phyloP scores from a whole-genome alignment of 1,284 basidiomycete genomes.

The Gymnopus androsaceus region DNA sequence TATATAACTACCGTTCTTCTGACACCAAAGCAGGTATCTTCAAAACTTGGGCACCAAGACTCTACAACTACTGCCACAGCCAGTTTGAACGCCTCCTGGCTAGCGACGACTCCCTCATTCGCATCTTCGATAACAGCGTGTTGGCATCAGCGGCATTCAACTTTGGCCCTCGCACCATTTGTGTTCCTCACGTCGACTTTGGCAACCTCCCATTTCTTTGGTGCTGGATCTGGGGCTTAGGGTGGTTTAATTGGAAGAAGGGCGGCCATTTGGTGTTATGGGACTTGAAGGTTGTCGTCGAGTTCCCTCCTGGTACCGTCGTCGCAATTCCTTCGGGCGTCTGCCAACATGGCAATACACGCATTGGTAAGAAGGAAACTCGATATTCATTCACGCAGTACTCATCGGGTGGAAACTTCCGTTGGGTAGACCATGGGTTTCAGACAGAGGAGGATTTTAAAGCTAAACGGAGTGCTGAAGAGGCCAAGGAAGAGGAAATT shows the following conservation, averaged over 20 bases:
- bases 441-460: no score
- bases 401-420: constrained; percentile 26
- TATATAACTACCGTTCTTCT: no score
- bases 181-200: no score
- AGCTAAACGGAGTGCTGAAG: no score
- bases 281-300: constrained; percentile 26
- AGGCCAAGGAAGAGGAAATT: no score
- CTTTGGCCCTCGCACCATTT: constrained; percentile 10
- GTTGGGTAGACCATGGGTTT: constrained; percentile 26
- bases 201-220: no score
- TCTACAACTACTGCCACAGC: neutral
- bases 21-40: constrained; percentile 8
- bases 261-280: no score
- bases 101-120: neutral
- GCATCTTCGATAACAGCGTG: constrained; percentile 5
- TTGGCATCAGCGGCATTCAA: constrained; percentile 8
- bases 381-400: constrained; percentile 11
- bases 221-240: no score
- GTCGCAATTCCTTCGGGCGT: constrained; percentile 30
- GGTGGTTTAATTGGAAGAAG: no score
- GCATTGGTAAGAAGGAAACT: neutral
- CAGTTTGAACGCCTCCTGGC: neutral
- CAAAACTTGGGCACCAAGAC: neutral
- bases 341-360: constrained; percentile 1
- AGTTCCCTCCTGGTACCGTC: constrained; percentile 24